Base-by-base conservation (phyloP, 2,329 filamentous ascomycete genomes). In the Xylariaceae sp. region DNA sequence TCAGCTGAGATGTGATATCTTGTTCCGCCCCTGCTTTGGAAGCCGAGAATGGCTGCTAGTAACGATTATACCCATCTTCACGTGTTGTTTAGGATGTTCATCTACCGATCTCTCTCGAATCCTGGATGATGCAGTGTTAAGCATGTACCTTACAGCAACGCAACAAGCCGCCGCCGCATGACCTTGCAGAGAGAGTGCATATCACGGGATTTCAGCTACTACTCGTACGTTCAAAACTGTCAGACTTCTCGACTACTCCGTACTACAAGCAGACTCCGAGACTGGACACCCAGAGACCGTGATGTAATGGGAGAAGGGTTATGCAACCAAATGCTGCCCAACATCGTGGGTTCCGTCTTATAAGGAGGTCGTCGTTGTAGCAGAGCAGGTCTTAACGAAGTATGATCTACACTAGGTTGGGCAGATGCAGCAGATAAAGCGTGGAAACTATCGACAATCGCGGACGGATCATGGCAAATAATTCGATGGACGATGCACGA, bases 121-220 rank as follows among this genome's bases (percentile, higher is more conserved):
- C 37, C 11, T 41, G 37, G 37, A 13, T 41, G 37, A 41, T 41
- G 37, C 13, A 13, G 37, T 41, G 23, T 30, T 4, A 30, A 30
- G 23, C 23, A 30, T 30, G 23, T 30, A 30, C 37, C 13, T 41
- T 45, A 35, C 37, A 18, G 17, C 18, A 53, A 41, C 34, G 30
- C 4, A 53, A 41, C 37, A 41, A 9, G 9, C 37, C 9, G 37
- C 34, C 30, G 39, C 35, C n/a, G 57, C 57, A 59, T 59, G n/a
- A 56, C 53, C 49, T 53, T 50, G 35, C 48, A 59, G 49, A 56
- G 57, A 56, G 48, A 23, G 50, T 23, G 48, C 50, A 53, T 53
- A 34, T 23, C 4, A 37, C 30, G 35, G 18, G 44, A 39, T 53
- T 53, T 56, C 50, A 59, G 45, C 53, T 50, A n/a, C n/a, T n/a